Conservation (phyloP, 257 asterid genomes). For the Solanum sejunctum region DNA sequence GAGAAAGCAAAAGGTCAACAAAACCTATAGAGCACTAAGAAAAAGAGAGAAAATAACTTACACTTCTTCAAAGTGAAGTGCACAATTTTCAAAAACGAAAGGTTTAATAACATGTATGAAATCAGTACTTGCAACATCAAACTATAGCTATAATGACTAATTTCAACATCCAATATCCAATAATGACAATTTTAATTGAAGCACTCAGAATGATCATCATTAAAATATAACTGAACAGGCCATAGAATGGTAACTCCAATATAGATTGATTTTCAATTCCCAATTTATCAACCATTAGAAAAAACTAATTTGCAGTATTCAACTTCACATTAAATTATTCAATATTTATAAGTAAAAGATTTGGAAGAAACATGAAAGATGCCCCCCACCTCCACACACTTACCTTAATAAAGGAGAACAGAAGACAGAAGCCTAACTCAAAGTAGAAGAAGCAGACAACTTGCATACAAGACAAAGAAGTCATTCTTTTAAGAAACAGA, state of each 20-base stretch:
- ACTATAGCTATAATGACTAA: background rate
- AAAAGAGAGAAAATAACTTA: background rate
- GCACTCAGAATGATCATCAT: background rate
- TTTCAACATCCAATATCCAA: background rate
- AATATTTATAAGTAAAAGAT: background rate
- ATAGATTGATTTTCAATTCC: background rate
- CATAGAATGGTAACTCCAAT: background rate
- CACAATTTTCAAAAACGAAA: background rate
- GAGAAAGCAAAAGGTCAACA: background rate
- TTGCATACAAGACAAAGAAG: background rate
- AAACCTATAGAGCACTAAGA: background rate
- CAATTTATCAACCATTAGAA: background rate
- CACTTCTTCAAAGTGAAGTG: background rate
- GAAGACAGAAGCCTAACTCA: background rate
- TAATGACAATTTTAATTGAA: background rate
- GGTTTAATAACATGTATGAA: background rate
- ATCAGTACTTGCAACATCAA: background rate
- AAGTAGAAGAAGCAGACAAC: background rate
- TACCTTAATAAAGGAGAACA: background rate
- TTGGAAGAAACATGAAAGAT: background rate
- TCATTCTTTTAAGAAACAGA: background rate
- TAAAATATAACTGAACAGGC: background rate
- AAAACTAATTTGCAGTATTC: background rate
- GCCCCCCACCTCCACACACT: background rate
- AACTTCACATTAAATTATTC: background rate